Evolutionary conservation across 2,329 filamentous ascomycete genomes (phyloP).

Genomic region (Dactylonectria estremocensis): DNA sequence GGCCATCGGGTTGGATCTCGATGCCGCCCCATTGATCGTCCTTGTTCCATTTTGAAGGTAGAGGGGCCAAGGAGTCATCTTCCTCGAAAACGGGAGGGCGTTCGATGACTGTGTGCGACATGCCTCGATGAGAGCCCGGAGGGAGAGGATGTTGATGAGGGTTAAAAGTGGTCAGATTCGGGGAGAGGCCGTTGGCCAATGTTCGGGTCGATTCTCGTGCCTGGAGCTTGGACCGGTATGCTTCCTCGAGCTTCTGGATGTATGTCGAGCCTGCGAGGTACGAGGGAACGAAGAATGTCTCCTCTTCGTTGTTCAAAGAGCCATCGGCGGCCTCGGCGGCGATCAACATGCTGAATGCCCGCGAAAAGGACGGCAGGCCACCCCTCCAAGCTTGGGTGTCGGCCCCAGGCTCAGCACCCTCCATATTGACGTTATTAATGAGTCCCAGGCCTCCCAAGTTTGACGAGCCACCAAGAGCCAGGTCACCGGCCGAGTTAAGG

Average conservation of each 20-base stretch:
- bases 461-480: slow-evolving; percentile 38
- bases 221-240: slow-evolving; percentile 73
- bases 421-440: slow-evolving; percentile 48
- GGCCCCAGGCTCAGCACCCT: slow-evolving; percentile 53
- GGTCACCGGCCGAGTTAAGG: slow-evolving; percentile 63
- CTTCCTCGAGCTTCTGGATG: slow-evolving; percentile 81
- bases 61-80: slow-evolving; percentile 71
- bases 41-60: slow-evolving; percentile 88
- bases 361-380: slow-evolving; percentile 63
- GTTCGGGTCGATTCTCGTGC: slow-evolving; percentile 61
- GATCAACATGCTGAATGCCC: slow-evolving; percentile 68
- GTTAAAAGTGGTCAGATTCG: slow-evolving; percentile 65
- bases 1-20: slow-evolving; percentile 81
- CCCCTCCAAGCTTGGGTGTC: slow-evolving; percentile 45
- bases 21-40: slow-evolving; percentile 81
- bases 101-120: slow-evolving; percentile 89
- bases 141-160: slow-evolving; percentile 52
- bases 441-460: slow-evolving; percentile 21
- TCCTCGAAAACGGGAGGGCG: slow-evolving; percentile 74
- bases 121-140: slow-evolving; percentile 76
- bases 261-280: slow-evolving; percentile 87
- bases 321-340: slow-evolving; percentile 49
- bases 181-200: slow-evolving; percentile 35
- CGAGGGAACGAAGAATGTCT: slow-evolving; percentile 84
- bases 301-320: slow-evolving; percentile 46